Evolutionary conservation across 1,284 basidiomycete species (phyloP).

Genomic region (Mycena citricolor): DNA sequence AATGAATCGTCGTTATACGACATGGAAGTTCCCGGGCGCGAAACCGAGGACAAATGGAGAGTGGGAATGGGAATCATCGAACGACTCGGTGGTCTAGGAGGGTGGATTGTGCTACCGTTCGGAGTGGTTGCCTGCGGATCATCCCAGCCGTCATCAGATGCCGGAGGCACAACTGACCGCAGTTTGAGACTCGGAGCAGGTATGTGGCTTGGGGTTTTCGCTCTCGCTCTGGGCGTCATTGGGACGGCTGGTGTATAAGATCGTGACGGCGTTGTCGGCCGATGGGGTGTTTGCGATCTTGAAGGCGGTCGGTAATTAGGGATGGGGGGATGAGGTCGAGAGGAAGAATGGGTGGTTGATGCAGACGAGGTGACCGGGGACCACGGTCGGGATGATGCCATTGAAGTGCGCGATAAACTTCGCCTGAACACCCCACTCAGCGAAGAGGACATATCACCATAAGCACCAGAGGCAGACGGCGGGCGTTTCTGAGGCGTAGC

Average conservation of each 20-base stretch:
- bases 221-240: constrained; percentile 57
- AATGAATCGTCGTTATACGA: constrained; percentile 61
- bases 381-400: constrained; percentile 78
- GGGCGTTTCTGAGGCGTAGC: constrained; percentile 49
- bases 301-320: constrained; percentile 34
- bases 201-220: constrained; percentile 76
- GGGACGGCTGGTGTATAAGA: constrained; percentile 38
- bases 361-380: constrained; percentile 72
- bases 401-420: constrained; percentile 70
- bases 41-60: constrained; percentile 66
- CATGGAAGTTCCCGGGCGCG: constrained; percentile 69
- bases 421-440: constrained; percentile 43
- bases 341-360: constrained; percentile 66
- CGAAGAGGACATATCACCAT: constrained; percentile 48
- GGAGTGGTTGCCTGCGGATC: constrained; percentile 37
- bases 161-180: constrained; percentile 48
- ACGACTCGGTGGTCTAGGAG: constrained; percentile 74
- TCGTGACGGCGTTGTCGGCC: constrained; percentile 43
- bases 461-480: constrained; percentile 45
- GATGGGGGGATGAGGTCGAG: constrained; percentile 42
- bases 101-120: constrained; percentile 41
- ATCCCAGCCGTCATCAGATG: constrained; percentile 46
- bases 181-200: constrained; percentile 55
- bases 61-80: constrained; percentile 80
- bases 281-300: constrained; percentile 39